These are phyloP conservation scores for Saccharomycopsis vini DNA, from an alignment of 805 yeast genomes.

Conservation along the genomic window DNA sequence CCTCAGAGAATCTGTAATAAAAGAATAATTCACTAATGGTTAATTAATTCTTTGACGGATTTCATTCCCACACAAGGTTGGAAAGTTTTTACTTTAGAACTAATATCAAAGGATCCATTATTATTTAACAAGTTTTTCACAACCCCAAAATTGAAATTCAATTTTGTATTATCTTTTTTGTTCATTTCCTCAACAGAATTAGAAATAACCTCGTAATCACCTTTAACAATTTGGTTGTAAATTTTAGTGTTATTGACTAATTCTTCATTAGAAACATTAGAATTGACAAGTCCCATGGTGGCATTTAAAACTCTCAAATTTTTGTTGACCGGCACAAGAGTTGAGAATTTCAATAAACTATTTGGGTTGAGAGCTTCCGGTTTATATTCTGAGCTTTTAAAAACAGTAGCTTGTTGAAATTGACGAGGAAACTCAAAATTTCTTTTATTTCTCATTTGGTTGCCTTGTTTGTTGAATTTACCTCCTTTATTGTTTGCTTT, in stretches of 20 bases:
- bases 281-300: neutral
- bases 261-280: no score
- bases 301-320: conserved; percentile 9
- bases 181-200: neutral
- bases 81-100: conserved; percentile 22
- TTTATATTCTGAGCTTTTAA: conserved; percentile 2
- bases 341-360: conserved; percentile 10
- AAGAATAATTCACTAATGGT: neutral
- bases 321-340: conserved; percentile 12
- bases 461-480: neutral
- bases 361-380: conserved; percentile 8
- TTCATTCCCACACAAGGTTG: conserved; percentile 25
- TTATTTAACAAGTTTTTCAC: conserved; percentile 24
- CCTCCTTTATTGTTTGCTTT: neutral
- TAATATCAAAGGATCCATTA: conserved; percentile 21
- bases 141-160: conserved; percentile 22
- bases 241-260: neutral
- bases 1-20: no score
- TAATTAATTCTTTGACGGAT: conserved; percentile 22
- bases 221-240: conserved; percentile 12
- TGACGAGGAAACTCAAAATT: neutral
- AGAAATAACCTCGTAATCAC: conserved; percentile 4
- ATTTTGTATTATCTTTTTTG: conserved; percentile 8
- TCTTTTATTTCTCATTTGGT: neutral
- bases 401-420: neutral